Evolutionary conservation across 2,329 filamentous ascomycete genomes (phyloP).

Genomic region (Lachnellula subtilissima): DNA sequence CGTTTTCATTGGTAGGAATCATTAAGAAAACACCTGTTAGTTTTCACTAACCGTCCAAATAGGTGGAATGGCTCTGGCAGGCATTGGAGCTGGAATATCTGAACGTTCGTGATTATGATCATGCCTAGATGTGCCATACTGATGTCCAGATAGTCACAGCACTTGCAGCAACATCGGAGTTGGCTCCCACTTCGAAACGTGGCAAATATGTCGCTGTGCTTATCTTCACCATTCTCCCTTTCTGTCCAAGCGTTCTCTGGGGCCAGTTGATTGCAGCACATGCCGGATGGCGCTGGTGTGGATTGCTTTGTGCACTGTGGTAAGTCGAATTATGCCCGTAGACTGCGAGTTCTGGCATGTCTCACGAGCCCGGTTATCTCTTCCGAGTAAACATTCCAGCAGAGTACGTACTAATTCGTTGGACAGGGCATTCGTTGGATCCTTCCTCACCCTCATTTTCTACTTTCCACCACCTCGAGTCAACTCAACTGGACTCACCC

Average conservation of each 20-base stretch:
- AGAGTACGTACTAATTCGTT: too few relatives aligned
- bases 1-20: conserved; percentile 50
- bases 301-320: conserved; percentile 47
- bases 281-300: conserved; percentile 49
- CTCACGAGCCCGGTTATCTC: too few relatives aligned
- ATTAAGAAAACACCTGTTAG: not conserved
- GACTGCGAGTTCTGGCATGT: too few relatives aligned
- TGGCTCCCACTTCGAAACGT: conserved; percentile 60
- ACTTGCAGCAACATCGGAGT: conserved; percentile 61
- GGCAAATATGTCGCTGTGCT: conserved; percentile 56
- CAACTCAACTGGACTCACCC: conserved; percentile 36
- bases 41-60: not conserved
- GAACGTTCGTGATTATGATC: conserved; percentile 35
- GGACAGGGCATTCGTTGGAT: conserved; percentile 40
- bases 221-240: conserved; percentile 57
- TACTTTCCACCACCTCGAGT: conserved; percentile 49
- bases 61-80: conserved; percentile 51
- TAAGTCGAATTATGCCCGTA: too few relatives aligned
- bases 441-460: conserved; percentile 46
- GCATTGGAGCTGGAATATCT: conserved; percentile 61
- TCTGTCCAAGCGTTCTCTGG: conserved; percentile 56
- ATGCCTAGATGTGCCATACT: not conserved
- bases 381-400: too few relatives aligned
- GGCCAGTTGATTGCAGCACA: conserved; percentile 50
- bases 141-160: conserved; percentile 46